These are phyloP conservation scores for Erythrophleum fordii DNA, from an alignment of 306 rosid genomes.

Conservation along the genomic window DNA sequence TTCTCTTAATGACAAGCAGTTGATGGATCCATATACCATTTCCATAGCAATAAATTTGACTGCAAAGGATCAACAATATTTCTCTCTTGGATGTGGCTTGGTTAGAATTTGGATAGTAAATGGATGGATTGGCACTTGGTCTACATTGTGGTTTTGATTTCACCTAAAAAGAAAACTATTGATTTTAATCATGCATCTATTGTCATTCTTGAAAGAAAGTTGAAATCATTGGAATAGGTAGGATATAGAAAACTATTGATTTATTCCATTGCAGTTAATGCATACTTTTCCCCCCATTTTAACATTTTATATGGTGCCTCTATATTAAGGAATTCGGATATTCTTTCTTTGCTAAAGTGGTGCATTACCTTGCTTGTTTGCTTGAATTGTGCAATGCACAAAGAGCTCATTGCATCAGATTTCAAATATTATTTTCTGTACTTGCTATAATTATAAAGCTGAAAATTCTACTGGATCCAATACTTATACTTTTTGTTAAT, in stretches of 20 bases:
- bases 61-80: neutral
- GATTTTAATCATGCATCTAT: neutral
- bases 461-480: neutral
- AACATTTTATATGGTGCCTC: neutral
- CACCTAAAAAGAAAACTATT: neutral
- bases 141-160: neutral
- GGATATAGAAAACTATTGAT: neutral
- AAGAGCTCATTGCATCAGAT: neutral
- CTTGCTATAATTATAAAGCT: neutral
- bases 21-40: neutral
- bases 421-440: neutral
- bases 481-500: slow-evolving; percentile 36
- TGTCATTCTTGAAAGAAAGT: neutral
- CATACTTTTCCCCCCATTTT: neutral
- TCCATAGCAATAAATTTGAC: neutral
- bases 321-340: neutral
- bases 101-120: neutral
- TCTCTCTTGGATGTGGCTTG: neutral
- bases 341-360: neutral
- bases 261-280: neutral
- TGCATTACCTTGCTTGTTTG: neutral
- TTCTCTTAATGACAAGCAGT: neutral
- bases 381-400: neutral
- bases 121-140: neutral
- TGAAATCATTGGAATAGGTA: neutral